A percentile compares a stretch with the other conserved stretches of the same genome.
These are phyloP conservation scores for Eucalyptus globulus DNA, from an alignment of 345 rosid species.

Conservation along the genomic window DNA sequence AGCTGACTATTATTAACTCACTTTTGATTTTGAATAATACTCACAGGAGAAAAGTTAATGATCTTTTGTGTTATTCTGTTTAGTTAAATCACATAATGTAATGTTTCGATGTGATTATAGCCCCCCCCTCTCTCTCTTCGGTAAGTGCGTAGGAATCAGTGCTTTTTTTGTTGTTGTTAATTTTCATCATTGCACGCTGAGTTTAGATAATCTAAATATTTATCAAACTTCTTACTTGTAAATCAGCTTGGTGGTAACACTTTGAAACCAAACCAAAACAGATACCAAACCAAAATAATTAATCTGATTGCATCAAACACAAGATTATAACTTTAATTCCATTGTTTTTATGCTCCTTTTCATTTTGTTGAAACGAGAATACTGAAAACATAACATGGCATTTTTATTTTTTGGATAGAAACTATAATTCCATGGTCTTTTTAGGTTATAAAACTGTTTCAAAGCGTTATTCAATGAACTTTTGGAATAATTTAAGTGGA, in stretches of 20 bases:
- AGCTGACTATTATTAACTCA: neutral
- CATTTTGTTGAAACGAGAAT: neutral
- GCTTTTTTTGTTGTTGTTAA: rapidly evolving
- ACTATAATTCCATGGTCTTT: neutral
- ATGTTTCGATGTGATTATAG: neutral
- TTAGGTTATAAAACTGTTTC: neutral
- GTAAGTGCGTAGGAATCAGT: neutral
- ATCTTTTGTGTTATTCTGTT: neutral
- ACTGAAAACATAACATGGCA: neutral
- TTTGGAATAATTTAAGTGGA: neutral
- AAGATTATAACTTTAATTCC: neutral
- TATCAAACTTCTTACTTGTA: no score
- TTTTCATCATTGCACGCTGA: neutral
- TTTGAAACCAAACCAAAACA: neutral
- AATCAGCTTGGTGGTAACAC: neutral
- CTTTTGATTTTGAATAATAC: neutral
- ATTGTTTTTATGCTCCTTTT: neutral
- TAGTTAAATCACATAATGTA: neutral
- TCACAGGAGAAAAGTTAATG: neutral
- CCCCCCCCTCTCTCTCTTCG: neutral
- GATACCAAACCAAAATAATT: neutral
- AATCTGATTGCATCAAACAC: neutral
- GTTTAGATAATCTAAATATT: neutral
- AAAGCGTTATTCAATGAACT: neutral
- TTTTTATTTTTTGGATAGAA: neutral